Base-by-base conservation (phyloP, 2,329 filamentous ascomycete species). In the Cercospora nicotianae region DNA sequence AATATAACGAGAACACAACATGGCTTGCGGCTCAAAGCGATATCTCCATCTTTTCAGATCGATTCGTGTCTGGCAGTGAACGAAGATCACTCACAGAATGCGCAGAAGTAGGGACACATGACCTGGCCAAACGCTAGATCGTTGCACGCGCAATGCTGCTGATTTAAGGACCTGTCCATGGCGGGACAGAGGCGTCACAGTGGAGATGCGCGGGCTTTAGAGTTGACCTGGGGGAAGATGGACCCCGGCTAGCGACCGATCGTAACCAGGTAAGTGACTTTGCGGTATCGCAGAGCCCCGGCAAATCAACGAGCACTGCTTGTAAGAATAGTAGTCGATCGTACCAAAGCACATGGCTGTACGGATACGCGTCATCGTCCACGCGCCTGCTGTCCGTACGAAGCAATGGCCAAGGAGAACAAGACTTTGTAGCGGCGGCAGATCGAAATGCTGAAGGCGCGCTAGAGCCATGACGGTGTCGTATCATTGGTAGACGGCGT, bases 331-430 rank as follows among this genome's bases (percentile, higher is more conserved):
- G 51, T 8, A 57, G 53, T 18, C 53, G 53, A 51, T 51, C n/a
- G 45, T 23, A 23, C 20, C 45, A 12, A 23, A 20, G 18, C 45
- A 20, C 45, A 51, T 51, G 18, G n/a, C 53, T 4, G 51, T 30
- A 30, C 53, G 53, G 3, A 31, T 18, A 57, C 28, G 53, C 53
- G 53, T 57, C 53, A 31, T 65, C 33, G 12, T 45, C 57, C 10
- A 57, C 45, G 42, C 31, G 13, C 42, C 18, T 20, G 31, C 18
- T 31, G 48, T 42, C n/a, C n/a, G 28, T 30, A 10, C 31, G 28
- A 64, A 64, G 61, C 61, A 64, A 64, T 39, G n/a, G 31, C 61
- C 48, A 64, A 64, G 61, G 13, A n/a, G 51, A 9, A 64, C 23
- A 57, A 64, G 61, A 57, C 20, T 64, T 33, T 20, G 23, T 26